These are phyloP conservation scores for Solanum pennellii DNA, from an alignment of 257 asterid species.

Conservation along the genomic window DNA sequence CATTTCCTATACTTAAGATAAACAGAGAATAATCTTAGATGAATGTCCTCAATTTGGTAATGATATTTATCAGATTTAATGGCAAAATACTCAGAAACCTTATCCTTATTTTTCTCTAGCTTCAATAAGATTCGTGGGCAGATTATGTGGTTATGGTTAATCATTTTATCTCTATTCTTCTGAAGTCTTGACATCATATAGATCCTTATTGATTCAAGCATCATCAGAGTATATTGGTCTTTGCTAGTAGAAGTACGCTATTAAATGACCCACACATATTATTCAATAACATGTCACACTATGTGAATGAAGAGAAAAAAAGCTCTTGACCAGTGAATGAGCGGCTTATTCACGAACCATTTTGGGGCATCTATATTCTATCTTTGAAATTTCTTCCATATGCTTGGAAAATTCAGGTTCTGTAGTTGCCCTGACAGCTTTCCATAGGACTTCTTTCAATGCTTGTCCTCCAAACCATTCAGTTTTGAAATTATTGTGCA, in stretches of 20 bases:
- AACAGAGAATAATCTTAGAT: not conserved
- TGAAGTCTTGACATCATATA: not conserved
- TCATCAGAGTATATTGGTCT: not conserved
- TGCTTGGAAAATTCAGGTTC: not conserved
- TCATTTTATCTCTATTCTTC: not conserved
- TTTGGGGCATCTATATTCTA: not conserved
- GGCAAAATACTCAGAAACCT: not conserved
- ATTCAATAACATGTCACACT: not conserved
- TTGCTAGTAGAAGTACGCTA: not conserved
- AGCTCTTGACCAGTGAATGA: not conserved
- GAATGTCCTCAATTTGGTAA: not conserved
- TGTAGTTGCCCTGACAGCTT: not conserved
- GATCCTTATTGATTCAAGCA: not conserved
- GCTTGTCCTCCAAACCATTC: not conserved
- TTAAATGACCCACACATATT: not conserved
- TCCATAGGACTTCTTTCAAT: not conserved
- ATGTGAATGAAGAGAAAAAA: too few relatives aligned
- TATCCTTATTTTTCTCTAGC: not conserved
- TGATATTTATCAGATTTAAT: not conserved
- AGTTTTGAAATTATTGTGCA: too few relatives aligned
- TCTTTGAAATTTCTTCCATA: not conserved
- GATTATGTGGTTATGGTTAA: not conserved
- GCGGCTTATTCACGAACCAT: not conserved
- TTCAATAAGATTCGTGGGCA: not conserved
- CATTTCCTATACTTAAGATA: not conserved